phyloP scores from a whole-genome alignment of 1,284 basidiomycete genomes.

The Xerocomus alliaceus region DNA sequence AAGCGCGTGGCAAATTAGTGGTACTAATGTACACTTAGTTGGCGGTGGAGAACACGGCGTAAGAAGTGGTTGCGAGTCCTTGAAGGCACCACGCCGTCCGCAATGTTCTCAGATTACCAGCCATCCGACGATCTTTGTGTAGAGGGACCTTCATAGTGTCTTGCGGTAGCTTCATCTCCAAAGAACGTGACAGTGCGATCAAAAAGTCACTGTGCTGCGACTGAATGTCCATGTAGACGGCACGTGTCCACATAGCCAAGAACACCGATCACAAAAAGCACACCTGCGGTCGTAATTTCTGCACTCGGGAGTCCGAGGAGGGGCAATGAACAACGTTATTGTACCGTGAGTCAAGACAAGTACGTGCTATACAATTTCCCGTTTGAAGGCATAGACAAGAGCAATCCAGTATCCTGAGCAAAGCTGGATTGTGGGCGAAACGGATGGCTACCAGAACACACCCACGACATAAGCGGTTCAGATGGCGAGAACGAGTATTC shows the following conservation, averaged over 20 bases:
- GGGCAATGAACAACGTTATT: constrained; percentile 40
- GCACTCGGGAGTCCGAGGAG: constrained; percentile 56
- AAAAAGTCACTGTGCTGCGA: neutral
- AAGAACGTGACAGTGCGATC: neutral
- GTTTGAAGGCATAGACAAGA: constrained; percentile 49
- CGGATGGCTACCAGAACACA: neutral
- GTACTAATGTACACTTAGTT: constrained; percentile 66
- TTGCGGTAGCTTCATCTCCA: constrained; percentile 58
- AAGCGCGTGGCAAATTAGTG: constrained; percentile 59
- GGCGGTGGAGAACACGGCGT: constrained; percentile 57
- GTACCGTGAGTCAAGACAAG: constrained; percentile 10
- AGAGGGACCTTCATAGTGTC: constrained; percentile 57
- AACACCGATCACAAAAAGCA: constrained; percentile 59
- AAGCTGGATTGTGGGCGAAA: neutral
- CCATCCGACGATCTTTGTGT: neutral
- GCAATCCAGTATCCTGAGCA: constrained; percentile 4
- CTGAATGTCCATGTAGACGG: neutral
- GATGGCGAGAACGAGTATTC: too few species aligned
- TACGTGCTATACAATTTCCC: constrained; percentile 8
- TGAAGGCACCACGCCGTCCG: constrained; percentile 61
- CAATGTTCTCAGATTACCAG: constrained; percentile 1
- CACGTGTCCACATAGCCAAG: constrained; percentile 59
- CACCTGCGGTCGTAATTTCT: constrained; percentile 47
- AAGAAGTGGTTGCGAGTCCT: constrained; percentile 58
- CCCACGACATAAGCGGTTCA: constrained; percentile 36